These are phyloP conservation scores for Hymenochaete sp. DNA, from an alignment of 1,284 basidiomycete species.

Conservation along the genomic window DNA sequence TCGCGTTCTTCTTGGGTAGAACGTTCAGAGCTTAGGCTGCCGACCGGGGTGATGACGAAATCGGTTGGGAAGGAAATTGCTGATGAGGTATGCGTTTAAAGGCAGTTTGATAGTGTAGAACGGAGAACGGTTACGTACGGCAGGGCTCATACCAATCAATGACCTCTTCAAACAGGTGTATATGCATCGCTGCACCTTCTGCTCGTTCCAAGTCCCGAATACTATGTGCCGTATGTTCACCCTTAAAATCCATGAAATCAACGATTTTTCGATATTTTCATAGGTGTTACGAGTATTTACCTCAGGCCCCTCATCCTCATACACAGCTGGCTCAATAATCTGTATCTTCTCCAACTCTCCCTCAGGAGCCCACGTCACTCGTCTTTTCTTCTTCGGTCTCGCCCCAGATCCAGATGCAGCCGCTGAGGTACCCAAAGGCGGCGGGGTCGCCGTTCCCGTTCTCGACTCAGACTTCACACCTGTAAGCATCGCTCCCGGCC, in stretches of 20 bases:
- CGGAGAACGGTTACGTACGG: constrained; percentile 37
- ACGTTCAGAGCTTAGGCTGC: constrained; percentile 59
- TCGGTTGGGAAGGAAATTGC: constrained; percentile 55
- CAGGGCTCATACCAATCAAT: constrained; percentile 74
- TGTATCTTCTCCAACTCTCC: constrained; percentile 60
- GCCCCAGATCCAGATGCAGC: constrained; percentile 21
- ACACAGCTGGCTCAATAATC: constrained; percentile 72
- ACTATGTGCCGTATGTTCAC: constrained; percentile 53
- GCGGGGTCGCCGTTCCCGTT: constrained; percentile 24
- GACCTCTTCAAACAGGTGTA: constrained; percentile 71
- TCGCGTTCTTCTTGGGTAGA: constrained; percentile 63
- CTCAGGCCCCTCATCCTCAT: constrained; percentile 75
- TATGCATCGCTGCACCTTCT: constrained; percentile 74
- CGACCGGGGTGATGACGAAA: constrained; percentile 44
- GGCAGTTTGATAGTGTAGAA: background rate
- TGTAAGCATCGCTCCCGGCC: too few species aligned
- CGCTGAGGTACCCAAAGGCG: constrained; percentile 4
- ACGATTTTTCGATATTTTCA: constrained; percentile 36
- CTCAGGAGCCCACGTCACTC: constrained; percentile 69
- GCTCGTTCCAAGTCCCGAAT: constrained; percentile 75
- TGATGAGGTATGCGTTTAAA: constrained; percentile 25
- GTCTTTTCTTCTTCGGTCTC: constrained; percentile 56
- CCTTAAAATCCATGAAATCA: constrained; percentile 42
- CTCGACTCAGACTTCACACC: too few species aligned
- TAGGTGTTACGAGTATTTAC: constrained; percentile 45